Evolutionary conservation across 1,284 basidiomycete genomes (phyloP).

Genomic region (Cutaneotrichosporon sp.): DNA sequence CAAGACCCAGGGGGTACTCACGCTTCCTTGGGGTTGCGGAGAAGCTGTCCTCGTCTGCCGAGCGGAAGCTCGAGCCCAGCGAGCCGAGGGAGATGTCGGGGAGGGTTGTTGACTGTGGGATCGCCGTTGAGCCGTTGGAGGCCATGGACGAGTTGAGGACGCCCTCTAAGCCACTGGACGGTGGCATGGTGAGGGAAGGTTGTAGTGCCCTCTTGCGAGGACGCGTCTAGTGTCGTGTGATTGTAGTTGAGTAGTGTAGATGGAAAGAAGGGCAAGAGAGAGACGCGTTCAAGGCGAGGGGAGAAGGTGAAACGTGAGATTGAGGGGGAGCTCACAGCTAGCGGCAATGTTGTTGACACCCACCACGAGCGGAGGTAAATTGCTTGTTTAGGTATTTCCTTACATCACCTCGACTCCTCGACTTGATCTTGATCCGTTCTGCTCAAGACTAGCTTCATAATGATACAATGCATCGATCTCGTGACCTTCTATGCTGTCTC

Average conservation of each 20-base stretch:
- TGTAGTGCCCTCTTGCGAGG: not conserved
- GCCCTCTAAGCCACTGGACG: constrained; percentile 38
- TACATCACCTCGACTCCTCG: no score
- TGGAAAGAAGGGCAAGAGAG: no score
- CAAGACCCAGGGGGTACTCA: not conserved
- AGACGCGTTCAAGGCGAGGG: not conserved
- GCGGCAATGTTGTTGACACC: constrained; percentile 16
- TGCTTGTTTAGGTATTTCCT: constrained; percentile 8
- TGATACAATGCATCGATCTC: not conserved
- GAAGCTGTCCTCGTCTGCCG: constrained; percentile 38
- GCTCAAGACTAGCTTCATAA: not conserved
- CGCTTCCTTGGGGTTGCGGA: not conserved
- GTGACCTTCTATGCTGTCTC: not conserved
- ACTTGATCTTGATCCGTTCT: no score
- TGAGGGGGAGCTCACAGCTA: no score
- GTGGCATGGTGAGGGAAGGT: constrained; percentile 29
- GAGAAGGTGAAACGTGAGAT: not conserved
- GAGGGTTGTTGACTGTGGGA: constrained; percentile 33
- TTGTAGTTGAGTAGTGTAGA: not conserved
- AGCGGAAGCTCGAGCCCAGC: constrained; percentile 49
- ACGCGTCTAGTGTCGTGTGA: not conserved
- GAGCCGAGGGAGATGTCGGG: constrained; percentile 53
- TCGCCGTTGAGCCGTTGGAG: constrained; percentile 38
- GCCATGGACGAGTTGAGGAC: constrained; percentile 43
- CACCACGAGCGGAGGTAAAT: not conserved